These are phyloP conservation scores for Populus trichocarpa DNA, from an alignment of 441 rosid species.

Conservation along the genomic window DNA sequence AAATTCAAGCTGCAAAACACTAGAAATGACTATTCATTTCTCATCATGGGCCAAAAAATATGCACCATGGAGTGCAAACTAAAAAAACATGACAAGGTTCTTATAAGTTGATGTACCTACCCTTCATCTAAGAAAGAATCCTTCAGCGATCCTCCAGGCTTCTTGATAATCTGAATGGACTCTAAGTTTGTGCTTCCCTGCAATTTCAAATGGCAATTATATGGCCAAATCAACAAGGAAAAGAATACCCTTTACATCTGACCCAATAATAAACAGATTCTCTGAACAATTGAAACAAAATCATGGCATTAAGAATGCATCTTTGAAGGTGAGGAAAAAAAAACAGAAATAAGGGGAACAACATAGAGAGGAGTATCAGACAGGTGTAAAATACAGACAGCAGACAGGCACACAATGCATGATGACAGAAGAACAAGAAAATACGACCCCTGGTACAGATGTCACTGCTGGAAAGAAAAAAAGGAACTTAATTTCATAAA, in stretches of 20 bases:
- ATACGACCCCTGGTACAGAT: no score
- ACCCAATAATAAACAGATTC: background rate
- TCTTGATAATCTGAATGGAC: conserved; percentile 85
- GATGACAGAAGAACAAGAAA: background rate
- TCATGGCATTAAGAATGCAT: background rate
- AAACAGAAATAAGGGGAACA: background rate
- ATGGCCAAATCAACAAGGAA: background rate
- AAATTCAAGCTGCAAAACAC: background rate
- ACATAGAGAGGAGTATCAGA: background rate
- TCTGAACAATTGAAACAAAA: background rate
- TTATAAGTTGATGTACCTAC: conserved; percentile 30
- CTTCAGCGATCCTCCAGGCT: conserved; percentile 80
- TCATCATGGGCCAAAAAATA: background rate
- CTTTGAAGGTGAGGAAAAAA: background rate
- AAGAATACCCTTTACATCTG: background rate
- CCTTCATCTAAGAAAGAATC: conserved; percentile 96
- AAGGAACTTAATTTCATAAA: background rate
- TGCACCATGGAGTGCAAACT: background rate
- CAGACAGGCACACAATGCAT: background rate
- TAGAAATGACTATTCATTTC: background rate
- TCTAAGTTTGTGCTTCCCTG: conserved; percentile 94
- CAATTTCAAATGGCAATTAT: conserved; percentile 5
- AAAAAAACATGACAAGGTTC: background rate
- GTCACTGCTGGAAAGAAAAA: background rate
- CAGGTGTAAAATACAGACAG: background rate